phyloP scores from a whole-genome alignment of 1,284 basidiomycete species.

The Heterobasidion occidentale region DNA sequence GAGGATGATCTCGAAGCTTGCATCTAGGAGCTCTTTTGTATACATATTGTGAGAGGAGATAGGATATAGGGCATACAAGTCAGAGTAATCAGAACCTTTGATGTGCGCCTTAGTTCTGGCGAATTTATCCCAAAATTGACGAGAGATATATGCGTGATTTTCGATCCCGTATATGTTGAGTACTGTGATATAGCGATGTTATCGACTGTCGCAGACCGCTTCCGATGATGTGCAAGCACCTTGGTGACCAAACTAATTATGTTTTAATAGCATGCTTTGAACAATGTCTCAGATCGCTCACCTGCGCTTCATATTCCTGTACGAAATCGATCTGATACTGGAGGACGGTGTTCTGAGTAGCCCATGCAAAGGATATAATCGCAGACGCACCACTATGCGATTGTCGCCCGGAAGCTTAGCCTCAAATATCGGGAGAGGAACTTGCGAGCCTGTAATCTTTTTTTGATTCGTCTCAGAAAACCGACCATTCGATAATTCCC shows the following conservation, averaged over 20 bases:
- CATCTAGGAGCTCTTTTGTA: slow-evolving; percentile 1
- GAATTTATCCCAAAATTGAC: slow-evolving; percentile 41
- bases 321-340: slow-evolving; percentile 55
- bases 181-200: slow-evolving; percentile 19
- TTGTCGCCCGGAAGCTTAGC: slow-evolving; percentile 48
- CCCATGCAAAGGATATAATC: neutral
- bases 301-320: slow-evolving; percentile 5
- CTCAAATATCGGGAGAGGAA: slow-evolving; percentile 45
- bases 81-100: slow-evolving; percentile 38
- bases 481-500: slow-evolving; percentile 49
- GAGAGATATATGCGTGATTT: slow-evolving; percentile 40
- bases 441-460: slow-evolving; percentile 29
- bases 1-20: slow-evolving; percentile 1
- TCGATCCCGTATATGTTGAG: slow-evolving; percentile 49
- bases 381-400: slow-evolving; percentile 39
- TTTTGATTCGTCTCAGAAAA: slow-evolving; percentile 57
- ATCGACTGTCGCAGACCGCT: too few species aligned
- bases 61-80: slow-evolving; percentile 18
- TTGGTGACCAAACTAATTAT: neutral
- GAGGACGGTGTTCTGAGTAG: neutral
- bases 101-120: slow-evolving; percentile 29
- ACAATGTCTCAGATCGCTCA: neutral
- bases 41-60: neutral
- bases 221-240: neutral
- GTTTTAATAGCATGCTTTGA: neutral